Evolutionary conservation across 169 alveolate genomes (phyloP).

Genomic region (Plasmodium relictum): DNA sequence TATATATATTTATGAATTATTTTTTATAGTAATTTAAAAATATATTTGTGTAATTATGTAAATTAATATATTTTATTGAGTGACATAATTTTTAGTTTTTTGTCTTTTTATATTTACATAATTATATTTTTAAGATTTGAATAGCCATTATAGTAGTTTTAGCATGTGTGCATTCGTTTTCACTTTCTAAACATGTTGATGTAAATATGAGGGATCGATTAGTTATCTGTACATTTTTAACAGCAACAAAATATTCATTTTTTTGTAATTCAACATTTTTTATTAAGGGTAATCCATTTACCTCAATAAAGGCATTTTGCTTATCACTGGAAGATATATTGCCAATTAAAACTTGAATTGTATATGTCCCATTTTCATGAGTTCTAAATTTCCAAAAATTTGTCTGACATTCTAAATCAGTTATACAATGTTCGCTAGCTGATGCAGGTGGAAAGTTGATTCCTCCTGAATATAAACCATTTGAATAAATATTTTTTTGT

Average conservation of each 20-base stretch:
- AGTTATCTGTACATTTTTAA: constrained; percentile 38
- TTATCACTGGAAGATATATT: constrained; percentile 15
- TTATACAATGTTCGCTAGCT: constrained; percentile 64
- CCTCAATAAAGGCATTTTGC: constrained; percentile 51
- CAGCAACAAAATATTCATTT: constrained; percentile 52
- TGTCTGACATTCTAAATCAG: constrained; percentile 34
- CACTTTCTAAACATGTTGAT: constrained; percentile 53
- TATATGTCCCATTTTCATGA: constrained; percentile 59
- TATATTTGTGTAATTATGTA: no score
- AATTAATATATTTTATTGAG: no score
- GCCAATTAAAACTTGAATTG: constrained; percentile 62
- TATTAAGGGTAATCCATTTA: constrained; percentile 62
- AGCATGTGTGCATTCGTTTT: constrained; percentile 15
- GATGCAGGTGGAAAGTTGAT: constrained; percentile 72
- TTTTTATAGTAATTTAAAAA: no score
- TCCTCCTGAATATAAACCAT: constrained; percentile 55
- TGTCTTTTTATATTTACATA: neutral
- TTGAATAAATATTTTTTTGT: constrained; percentile 4
- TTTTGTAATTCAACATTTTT: constrained; percentile 18
- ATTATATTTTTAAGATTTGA: constrained; percentile 31
- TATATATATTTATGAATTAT: no score
- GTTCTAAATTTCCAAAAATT: constrained; percentile 62
- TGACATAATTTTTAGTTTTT: no score
- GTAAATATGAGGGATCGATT: constrained; percentile 32
- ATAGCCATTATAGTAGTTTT: constrained; percentile 40